Percentiles rank a stretch among this genome's conserved stretches.
These are phyloP conservation scores for Anethum foeniculum DNA, from an alignment of 140 eudicot species.

Conservation along the genomic window DNA sequence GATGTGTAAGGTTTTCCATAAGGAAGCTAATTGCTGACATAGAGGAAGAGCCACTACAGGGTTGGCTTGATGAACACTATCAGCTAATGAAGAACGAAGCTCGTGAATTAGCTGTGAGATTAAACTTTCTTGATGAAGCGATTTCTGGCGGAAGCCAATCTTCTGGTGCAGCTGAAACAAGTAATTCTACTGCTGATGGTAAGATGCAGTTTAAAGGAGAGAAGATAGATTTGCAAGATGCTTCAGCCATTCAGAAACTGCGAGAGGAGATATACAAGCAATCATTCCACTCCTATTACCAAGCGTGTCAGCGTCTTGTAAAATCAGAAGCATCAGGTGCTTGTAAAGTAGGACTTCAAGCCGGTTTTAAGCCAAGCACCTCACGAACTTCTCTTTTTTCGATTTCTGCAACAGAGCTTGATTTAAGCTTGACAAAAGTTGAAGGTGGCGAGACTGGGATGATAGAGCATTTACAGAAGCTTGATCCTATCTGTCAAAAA, in stretches of 20 bases:
- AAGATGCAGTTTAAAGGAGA: constrained; percentile 41
- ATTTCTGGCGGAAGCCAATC: constrained; percentile 38
- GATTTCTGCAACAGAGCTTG: constrained; percentile 71
- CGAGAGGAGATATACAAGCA: constrained; percentile 74
- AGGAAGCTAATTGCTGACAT: constrained; percentile 83
- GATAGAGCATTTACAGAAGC: constrained; percentile 78
- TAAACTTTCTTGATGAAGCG: constrained; percentile 59
- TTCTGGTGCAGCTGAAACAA: constrained; percentile 39
- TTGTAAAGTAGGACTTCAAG: constrained; percentile 69
- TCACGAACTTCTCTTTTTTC: constrained; percentile 76
- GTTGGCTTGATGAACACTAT: constrained; percentile 98
- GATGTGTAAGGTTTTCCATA: constrained; percentile 58
- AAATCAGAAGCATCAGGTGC: constrained; percentile 84
- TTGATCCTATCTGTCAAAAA: constrained; percentile 80
- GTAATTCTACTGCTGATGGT: constrained; percentile 35
- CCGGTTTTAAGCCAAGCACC: constrained; percentile 82
- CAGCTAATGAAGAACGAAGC: constrained; percentile 83
- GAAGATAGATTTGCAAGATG: constrained; percentile 55
- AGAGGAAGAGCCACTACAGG: constrained; percentile 95
- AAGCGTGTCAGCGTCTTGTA: constrained; percentile 62
- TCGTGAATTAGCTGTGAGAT: constrained; percentile 82
- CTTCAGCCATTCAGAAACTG: constrained; percentile 53
- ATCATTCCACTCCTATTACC: constrained; percentile 79
- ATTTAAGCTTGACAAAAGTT: constrained; percentile 60
- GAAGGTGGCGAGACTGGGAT: constrained; percentile 96